phyloP scores from a whole-genome alignment of 2,329 filamentous ascomycete species.

The Fusarium transvaalense region DNA sequence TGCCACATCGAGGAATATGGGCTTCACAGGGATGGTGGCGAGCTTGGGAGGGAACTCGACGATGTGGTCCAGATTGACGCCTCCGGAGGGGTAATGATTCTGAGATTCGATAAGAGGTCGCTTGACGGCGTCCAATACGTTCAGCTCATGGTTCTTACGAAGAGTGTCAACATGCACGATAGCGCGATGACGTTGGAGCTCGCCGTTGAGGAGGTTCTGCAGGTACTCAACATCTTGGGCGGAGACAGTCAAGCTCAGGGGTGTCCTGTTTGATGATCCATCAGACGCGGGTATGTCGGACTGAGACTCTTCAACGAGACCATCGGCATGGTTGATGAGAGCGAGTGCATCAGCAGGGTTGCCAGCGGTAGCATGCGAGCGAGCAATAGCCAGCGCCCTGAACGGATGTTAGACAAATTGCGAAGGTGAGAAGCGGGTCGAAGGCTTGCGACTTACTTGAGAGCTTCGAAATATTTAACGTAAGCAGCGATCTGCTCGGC shows the following conservation, averaged over 20 bases:
- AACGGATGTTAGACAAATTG: constrained; percentile 34
- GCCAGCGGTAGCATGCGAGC: constrained; percentile 82
- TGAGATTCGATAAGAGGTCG: constrained; percentile 79
- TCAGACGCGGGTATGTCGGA: constrained; percentile 58
- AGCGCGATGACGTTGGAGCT: constrained; percentile 85
- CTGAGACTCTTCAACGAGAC: constrained; percentile 69
- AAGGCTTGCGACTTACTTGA: constrained; percentile 72
- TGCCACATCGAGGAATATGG: constrained; percentile 93
- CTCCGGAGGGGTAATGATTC: constrained; percentile 77
- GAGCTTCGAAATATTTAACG: constrained; percentile 84
- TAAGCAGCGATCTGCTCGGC: constrained; percentile 83
- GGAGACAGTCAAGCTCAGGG: constrained; percentile 77
- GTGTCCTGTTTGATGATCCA: constrained; percentile 50
- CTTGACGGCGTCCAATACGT: constrained; percentile 42
- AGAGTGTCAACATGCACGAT: constrained; percentile 85
- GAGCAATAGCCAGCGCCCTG: constrained; percentile 85
- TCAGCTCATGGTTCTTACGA: constrained; percentile 62
- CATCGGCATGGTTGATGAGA: constrained; percentile 78
- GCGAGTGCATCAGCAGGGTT: constrained; percentile 85
- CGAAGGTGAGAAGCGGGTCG: neutral
- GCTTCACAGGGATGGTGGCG: constrained; percentile 88
- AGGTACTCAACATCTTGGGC: constrained; percentile 70
- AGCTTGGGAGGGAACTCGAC: constrained; percentile 90
- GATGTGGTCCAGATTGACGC: constrained; percentile 81
- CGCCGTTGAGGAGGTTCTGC: constrained; percentile 71